These are phyloP conservation scores for Neofusicoccum ribis DNA, from an alignment of 2,329 filamentous ascomycete species.

Conservation along the genomic window DNA sequence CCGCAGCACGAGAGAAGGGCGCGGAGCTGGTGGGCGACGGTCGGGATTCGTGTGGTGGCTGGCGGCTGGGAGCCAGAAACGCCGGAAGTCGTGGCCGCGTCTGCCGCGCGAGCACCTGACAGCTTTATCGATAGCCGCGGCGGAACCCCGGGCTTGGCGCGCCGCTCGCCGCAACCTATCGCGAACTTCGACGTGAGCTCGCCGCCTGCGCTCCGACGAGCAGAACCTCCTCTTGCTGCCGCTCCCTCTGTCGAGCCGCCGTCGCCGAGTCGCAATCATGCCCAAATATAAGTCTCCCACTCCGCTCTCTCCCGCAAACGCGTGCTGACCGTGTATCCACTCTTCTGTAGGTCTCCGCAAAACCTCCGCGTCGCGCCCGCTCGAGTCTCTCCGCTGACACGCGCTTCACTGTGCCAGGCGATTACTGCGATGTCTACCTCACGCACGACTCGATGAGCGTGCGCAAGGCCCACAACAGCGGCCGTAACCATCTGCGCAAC, in stretches of 20 bases:
- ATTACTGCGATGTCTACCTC: slow-evolving; percentile 99
- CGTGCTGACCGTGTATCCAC: slow-evolving; percentile 45
- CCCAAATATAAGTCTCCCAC: slow-evolving; percentile 73
- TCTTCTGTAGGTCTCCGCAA: slow-evolving; percentile 62
- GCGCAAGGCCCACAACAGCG: slow-evolving; percentile 96
- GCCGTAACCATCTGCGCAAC: slow-evolving; percentile 94
- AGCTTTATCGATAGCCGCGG: slow-evolving; percentile 5
- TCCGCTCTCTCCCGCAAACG: not conserved
- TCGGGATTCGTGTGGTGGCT: not conserved
- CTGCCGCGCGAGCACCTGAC: not conserved
- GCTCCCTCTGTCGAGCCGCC: not conserved
- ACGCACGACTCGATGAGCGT: slow-evolving; percentile 99
- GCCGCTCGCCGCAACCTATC: not conserved
- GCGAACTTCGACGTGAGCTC: slow-evolving; percentile 12
- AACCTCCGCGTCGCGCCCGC: slow-evolving; percentile 5
- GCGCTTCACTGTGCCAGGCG: slow-evolving; percentile 52
- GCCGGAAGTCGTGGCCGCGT: not conserved
- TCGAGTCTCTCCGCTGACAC: slow-evolving; percentile 23
- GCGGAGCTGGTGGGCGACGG: slow-evolving; percentile 4
- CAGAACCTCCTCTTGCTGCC: not conserved
- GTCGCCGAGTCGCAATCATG: slow-evolving; percentile 58
- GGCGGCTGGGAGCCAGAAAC: no score
- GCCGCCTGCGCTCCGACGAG: slow-evolving; percentile 7
- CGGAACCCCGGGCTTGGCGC: slow-evolving; percentile 3
- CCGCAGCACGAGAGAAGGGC: not conserved